Evolutionary conservation across 495 filamentous ascomycete species (phyloP), one percentile per base, ranked within the genome.

Genomic region (Penicillium crystallinum): DNA sequence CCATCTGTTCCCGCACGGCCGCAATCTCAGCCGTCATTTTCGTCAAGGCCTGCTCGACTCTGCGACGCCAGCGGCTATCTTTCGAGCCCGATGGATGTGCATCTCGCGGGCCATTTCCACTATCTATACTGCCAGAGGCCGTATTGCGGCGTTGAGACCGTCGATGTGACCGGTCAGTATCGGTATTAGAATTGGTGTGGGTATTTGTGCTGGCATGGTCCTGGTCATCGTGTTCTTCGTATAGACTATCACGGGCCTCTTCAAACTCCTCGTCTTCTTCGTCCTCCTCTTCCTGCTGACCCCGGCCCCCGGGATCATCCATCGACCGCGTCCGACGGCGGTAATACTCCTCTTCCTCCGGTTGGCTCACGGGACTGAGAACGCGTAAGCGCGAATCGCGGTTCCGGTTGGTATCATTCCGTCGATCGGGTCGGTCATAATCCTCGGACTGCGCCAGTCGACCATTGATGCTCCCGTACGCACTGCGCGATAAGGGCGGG

Each of bases 11-110:
- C 19, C 93, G 79, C 56, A 96, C 73, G n/a, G 93, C 93, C 4
- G 93, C 89, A 15, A 97, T 82, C 69, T 98, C 93, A 12, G 91
- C 85, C 35, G 91, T 93, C 75, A 98, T 85, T 59, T 88, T 88
- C 36, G 91, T 86, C 49, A 97, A 81, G 25, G 90, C 89, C 37
- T 86, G 80, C 70, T 97, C 92, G 56, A 97, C 88, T 52, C 87
- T 77, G 54, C 81, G 83, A 19, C 86, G 83, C 89, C 92, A 96
- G 59, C 80, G 81, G 35, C 70, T 58, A 43, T 61, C 57, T 33
- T 48, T 48, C 46, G 21, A 6, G 19, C 48, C 44, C 12, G 53
- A 53, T 4, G 34, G 29, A 8, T 47, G 50, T 3, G 49, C n/a
- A n/a, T n/a, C n/a, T n/a, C n/a, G 61, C 18, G 30, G 25, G 18